Conservation (phyloP, 2,329 filamentous ascomycete genomes). For the Pseudogymnoascus destructans region DNA sequence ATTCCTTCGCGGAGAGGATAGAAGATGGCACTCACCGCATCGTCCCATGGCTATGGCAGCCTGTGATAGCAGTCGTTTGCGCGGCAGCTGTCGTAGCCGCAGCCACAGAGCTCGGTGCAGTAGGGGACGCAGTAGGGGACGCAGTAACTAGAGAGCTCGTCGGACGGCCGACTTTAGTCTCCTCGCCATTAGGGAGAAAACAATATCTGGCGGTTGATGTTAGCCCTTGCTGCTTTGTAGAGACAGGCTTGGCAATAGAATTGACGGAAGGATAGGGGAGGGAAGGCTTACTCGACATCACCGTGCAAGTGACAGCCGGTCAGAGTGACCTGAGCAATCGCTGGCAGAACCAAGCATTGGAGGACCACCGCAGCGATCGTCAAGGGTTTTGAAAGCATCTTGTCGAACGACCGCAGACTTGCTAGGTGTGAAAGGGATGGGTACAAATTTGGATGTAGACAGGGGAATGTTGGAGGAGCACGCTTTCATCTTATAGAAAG, state of each 20-base stretch:
- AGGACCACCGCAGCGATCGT: background rate
- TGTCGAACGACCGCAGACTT: background rate
- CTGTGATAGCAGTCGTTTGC: slow-evolving; percentile 35
- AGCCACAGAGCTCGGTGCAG: slow-evolving; percentile 17
- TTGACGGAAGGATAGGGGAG: background rate
- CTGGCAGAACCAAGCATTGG: background rate
- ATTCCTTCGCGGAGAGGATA: slow-evolving; percentile 18
- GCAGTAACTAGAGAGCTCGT: slow-evolving; percentile 5
- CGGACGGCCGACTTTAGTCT: background rate
- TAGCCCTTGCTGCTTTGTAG: background rate
- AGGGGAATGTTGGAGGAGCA: background rate
- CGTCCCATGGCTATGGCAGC: slow-evolving; percentile 38
- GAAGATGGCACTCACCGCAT: slow-evolving; percentile 22
- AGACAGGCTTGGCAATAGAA: slow-evolving; percentile 5
- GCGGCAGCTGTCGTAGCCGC: slow-evolving; percentile 23
- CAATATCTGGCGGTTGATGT: background rate
- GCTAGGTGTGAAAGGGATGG: background rate
- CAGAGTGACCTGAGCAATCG: slow-evolving; percentile 15
- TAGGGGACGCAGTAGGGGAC: slow-evolving; percentile 25
- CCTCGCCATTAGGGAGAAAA: slow-evolving; percentile 10
- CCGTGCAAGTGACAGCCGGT: slow-evolving; percentile 26
- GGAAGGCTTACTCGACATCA: slow-evolving; percentile 20
- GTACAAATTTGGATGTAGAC: background rate
- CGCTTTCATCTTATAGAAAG: slow-evolving; percentile 2
- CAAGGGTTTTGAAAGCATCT: background rate